phyloP scores from a whole-genome alignment of 257 asterid species.

The Nicotiana tabacum region DNA sequence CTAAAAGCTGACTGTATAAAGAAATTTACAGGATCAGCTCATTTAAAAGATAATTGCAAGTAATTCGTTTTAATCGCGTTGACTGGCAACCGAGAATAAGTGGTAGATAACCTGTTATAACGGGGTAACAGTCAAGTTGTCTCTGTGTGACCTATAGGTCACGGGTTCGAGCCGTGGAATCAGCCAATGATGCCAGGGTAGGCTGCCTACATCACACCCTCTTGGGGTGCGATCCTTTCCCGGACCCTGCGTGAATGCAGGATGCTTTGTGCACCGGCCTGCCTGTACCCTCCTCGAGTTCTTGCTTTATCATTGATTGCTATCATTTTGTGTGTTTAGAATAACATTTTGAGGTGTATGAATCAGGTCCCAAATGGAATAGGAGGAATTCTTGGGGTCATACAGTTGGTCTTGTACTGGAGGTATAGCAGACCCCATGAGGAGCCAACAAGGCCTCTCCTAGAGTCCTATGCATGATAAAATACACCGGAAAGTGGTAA shows the following conservation, averaged over 20 bases:
- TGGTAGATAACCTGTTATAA: no score
- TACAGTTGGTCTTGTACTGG: constrained; percentile 1
- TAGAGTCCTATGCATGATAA: not conserved
- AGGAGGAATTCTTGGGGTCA: constrained; percentile 8
- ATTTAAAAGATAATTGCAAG: no score
- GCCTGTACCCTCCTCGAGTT: not conserved
- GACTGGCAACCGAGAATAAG: no score
- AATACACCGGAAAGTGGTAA: not conserved
- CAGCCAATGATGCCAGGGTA: not conserved
- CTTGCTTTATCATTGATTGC: not conserved
- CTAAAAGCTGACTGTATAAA: no score
- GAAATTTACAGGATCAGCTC: no score
- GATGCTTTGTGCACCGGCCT: not conserved
- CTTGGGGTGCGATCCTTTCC: not conserved
- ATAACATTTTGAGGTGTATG: not conserved
- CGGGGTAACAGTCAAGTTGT: not conserved
- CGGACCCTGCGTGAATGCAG: not conserved
- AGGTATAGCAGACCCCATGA: not conserved
- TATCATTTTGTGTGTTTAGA: not conserved
- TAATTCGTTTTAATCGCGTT: no score
- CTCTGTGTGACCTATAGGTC: not conserved
- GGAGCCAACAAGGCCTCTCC: not conserved
- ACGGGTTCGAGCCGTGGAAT: not conserved
- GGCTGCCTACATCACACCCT: not conserved
- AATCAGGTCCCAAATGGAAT: constrained; percentile 6